Evolutionary conservation across 257 asterid species (phyloP).

Genomic region (Solanum rostratum): DNA sequence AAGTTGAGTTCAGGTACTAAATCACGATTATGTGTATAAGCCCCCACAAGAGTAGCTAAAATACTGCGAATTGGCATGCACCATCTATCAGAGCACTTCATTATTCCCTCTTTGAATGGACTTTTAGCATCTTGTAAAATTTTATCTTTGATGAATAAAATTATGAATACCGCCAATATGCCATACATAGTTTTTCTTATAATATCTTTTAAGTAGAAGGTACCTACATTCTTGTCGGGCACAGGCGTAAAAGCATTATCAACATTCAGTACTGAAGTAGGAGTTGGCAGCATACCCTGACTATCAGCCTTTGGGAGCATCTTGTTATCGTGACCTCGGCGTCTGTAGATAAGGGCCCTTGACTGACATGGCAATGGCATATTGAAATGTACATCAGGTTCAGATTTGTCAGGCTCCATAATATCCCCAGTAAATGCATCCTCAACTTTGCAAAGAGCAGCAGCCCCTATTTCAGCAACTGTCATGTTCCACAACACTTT

Average conservation of each 20-base stretch:
- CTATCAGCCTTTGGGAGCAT: constrained; percentile 27
- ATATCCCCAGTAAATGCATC: constrained; percentile 28
- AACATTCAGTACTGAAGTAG: constrained; percentile 57
- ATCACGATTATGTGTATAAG: constrained; percentile 9
- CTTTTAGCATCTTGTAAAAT: not conserved
- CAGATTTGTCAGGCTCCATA: constrained; percentile 32
- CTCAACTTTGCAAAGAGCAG: constrained; percentile 66
- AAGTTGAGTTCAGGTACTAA: constrained; percentile 14
- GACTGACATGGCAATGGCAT: constrained; percentile 94
- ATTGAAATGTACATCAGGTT: constrained; percentile 36
- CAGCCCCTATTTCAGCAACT: constrained; percentile 86
- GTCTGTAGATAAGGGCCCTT: constrained; percentile 60
- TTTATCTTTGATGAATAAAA: not conserved
- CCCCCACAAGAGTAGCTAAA: constrained; percentile 20
- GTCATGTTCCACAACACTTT: constrained; percentile 80
- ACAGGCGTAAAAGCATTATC: constrained; percentile 38
- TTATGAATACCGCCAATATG: not conserved
- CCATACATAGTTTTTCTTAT: not conserved
- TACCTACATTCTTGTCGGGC: not conserved
- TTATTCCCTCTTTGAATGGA: not conserved
- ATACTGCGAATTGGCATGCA: constrained; percentile 6
- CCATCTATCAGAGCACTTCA: not conserved
- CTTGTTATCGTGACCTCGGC: constrained; percentile 28
- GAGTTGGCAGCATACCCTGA: constrained; percentile 34
- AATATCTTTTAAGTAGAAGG: not conserved